phyloP scores from a whole-genome alignment of 805 yeast species.

The Babjeviella inositovora region DNA sequence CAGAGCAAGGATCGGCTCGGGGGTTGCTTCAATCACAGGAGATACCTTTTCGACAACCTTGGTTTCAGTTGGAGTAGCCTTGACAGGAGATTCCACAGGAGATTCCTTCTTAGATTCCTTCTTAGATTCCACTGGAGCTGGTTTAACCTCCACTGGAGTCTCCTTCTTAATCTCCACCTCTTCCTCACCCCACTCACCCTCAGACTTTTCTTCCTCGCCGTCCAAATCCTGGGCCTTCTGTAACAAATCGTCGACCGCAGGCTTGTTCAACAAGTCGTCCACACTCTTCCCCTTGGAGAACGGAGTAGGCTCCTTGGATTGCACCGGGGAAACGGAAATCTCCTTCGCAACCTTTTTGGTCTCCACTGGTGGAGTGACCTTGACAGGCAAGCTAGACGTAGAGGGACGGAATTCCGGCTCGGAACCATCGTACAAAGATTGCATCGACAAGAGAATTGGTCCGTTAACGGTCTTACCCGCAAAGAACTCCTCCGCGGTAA shows the following conservation, averaged over 20 bases:
- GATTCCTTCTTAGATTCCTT: slow-evolving; percentile 5
- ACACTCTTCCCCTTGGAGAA: slow-evolving; percentile 10
- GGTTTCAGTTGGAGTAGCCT: slow-evolving; percentile 5
- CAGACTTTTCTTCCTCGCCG: slow-evolving; percentile 14
- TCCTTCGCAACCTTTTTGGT: slow-evolving; percentile 1
- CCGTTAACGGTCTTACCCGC: slow-evolving; percentile 69
- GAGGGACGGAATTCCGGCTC: slow-evolving; percentile 30
- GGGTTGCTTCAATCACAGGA: slow-evolving; percentile 2
- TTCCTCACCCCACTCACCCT: slow-evolving; percentile 7
- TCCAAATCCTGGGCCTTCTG: slow-evolving; percentile 25
- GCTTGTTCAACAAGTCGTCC: slow-evolving; percentile 29
- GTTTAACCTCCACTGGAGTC: slow-evolving; percentile 3
- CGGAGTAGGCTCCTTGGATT: slow-evolving; percentile 2
- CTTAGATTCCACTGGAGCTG: slow-evolving; percentile 3
- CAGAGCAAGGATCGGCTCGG: slow-evolving; percentile 3
- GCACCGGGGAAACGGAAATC: slow-evolving; percentile 2
- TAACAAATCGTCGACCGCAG: slow-evolving; percentile 27
- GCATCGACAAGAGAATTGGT: slow-evolving; percentile 68
- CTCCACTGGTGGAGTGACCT: slow-evolving; percentile 2
- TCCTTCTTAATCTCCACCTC: slow-evolving; percentile 4
- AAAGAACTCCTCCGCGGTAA: slow-evolving; percentile 67
- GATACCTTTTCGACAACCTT: slow-evolving; percentile 4
- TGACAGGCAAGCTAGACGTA: slow-evolving; percentile 9
- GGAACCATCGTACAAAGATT: slow-evolving; percentile 63
- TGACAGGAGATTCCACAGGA: slow-evolving; percentile 1